Evolutionary conservation across 2,329 filamentous ascomycete species (phyloP).

Genomic region (Sphaerulina musiva): DNA sequence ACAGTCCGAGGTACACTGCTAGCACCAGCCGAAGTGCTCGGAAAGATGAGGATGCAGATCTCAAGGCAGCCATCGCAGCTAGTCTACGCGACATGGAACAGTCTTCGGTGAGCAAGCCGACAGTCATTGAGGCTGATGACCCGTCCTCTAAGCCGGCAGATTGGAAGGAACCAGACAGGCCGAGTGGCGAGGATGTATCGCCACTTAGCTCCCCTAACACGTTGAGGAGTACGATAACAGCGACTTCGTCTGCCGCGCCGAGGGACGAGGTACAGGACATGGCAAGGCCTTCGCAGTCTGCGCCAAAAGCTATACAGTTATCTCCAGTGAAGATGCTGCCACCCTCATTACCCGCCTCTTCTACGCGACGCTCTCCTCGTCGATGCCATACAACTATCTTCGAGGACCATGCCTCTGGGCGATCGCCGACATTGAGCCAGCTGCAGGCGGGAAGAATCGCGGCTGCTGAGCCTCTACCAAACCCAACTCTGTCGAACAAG

Average conservation of each 20-base stretch:
- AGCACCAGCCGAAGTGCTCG: not conserved
- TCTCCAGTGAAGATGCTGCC: conserved; percentile 19
- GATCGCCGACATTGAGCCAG: conserved; percentile 29
- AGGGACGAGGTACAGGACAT: not conserved
- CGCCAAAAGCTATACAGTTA: not conserved
- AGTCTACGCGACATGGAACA: conserved; percentile 8
- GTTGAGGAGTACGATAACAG: not conserved
- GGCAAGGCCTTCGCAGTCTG: not conserved
- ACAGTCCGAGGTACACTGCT: not conserved
- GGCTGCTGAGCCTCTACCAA: conserved; percentile 16
- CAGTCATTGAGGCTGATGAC: not conserved
- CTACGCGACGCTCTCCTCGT: conserved; percentile 18
- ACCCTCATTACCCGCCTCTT: conserved; percentile 16
- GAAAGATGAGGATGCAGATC: conserved; percentile 5
- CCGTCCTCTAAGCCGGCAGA: not conserved
- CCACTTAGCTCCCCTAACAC: conserved; percentile 7
- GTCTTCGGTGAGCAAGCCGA: not conserved
- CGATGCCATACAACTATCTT: conserved; percentile 33
- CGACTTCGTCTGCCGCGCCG: not conserved
- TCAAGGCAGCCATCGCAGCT: conserved; percentile 5
- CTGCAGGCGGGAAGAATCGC: conserved; percentile 30
- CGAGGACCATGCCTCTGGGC: conserved; percentile 30
- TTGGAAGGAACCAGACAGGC: not conserved
- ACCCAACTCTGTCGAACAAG: conserved; percentile 12
- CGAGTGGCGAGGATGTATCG: conserved; percentile 1